These are phyloP conservation scores for Crepidotus variabilis DNA, from an alignment of 768 basidiomycete genomes.

Conservation along the genomic window DNA sequence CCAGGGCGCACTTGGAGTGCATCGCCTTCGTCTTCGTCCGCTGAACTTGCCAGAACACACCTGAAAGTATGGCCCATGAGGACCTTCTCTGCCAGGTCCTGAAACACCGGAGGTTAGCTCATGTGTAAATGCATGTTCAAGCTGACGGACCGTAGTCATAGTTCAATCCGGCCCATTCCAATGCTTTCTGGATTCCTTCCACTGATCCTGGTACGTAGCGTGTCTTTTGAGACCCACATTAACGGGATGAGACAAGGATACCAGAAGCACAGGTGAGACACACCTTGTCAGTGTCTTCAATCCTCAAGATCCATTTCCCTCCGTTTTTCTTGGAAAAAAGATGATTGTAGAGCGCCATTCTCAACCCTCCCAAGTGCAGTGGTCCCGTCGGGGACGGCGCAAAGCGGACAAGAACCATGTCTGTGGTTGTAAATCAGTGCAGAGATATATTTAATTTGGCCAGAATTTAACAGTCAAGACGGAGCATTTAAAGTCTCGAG, in stretches of 20 bases:
- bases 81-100: conserved; percentile 79
- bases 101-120: conserved; percentile 1
- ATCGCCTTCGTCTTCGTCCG: no score
- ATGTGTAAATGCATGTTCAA: background rate
- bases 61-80: conserved; percentile 85
- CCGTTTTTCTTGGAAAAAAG: conserved; percentile 75
- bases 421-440: background rate
- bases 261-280: conserved; percentile 17
- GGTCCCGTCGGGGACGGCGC: conserved; percentile 97
- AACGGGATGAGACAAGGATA: background rate
- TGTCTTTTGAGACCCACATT: conserved; percentile 40
- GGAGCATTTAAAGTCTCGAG: background rate
- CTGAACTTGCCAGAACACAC: conserved; percentile 30
- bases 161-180: conserved; percentile 89
- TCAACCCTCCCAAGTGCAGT: conserved; percentile 89
- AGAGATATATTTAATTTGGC: background rate
- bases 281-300: conserved; percentile 95
- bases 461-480: background rate
- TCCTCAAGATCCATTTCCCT: conserved; percentile 88
- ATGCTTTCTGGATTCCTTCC: conserved; percentile 67
- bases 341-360: conserved; percentile 93
- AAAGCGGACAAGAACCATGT: conserved; percentile 76
- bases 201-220: conserved; percentile 82
- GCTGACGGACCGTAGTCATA: conserved; percentile 79
- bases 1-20: no score